Evolutionary conservation across 495 filamentous ascomycete species (phyloP).

Genomic region (Aspergillus bridgeri): DNA sequence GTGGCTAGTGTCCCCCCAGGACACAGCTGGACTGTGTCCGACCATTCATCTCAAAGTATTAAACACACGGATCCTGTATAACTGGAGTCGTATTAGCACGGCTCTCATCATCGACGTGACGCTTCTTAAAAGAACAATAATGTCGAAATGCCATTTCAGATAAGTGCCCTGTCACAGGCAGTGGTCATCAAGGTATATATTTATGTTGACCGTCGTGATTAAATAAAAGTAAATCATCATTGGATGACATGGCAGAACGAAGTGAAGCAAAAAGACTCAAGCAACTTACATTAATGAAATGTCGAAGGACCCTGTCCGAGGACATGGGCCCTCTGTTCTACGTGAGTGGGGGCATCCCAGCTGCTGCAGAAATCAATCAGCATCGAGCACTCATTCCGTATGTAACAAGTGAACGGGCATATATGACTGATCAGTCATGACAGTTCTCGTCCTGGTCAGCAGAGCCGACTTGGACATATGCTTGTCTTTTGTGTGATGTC

Average conservation of each 20-base stretch:
- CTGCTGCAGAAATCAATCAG: slow-evolving; percentile 19
- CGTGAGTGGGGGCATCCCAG: background rate
- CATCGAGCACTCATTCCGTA: slow-evolving; percentile 22
- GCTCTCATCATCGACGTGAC: background rate
- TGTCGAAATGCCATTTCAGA: slow-evolving; percentile 46
- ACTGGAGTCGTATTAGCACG: background rate
- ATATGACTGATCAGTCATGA: slow-evolving; percentile 44
- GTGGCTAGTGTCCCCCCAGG: background rate
- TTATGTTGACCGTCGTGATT: slow-evolving; percentile 99
- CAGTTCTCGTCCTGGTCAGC: slow-evolving; percentile 48
- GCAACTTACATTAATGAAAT: slow-evolving; percentile 22
- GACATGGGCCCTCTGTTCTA: background rate
- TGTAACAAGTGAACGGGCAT: slow-evolving; percentile 9
- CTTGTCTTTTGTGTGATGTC: slow-evolving; percentile 53
- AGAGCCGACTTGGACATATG: slow-evolving; percentile 56
- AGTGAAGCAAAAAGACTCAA: slow-evolving; percentile 3
- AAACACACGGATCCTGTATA: background rate
- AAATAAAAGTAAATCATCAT: slow-evolving; percentile 73
- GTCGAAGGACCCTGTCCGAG: background rate
- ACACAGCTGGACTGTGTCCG: background rate
- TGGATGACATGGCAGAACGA: slow-evolving; percentile 22
- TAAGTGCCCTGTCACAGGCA: slow-evolving; percentile 81
- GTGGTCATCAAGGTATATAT: slow-evolving; percentile 79
- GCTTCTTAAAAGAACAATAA: background rate
- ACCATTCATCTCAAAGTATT: background rate